Evolutionary conservation across 169 alveolate genomes (phyloP).

Genomic region (Theileria equi): DNA sequence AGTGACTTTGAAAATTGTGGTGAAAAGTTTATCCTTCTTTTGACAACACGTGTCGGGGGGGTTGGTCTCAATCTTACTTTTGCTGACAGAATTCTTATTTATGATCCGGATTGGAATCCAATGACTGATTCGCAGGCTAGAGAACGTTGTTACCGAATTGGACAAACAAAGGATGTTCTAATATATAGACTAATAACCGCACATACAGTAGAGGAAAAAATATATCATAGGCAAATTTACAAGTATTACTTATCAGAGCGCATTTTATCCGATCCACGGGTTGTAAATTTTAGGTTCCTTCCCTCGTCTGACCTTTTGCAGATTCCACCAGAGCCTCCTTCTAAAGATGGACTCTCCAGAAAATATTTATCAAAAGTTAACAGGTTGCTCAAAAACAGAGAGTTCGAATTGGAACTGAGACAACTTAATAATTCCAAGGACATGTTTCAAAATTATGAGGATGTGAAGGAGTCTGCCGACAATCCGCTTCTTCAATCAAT

Average conservation of each 20-base stretch:
- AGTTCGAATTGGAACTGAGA: slow-evolving; percentile 23
- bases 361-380: background rate
- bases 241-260: slow-evolving; percentile 69
- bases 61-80: slow-evolving; percentile 93
- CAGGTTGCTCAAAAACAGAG: slow-evolving; percentile 1
- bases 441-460: slow-evolving; percentile 4
- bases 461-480: background rate
- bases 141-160: slow-evolving; percentile 96
- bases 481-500: slow-evolving; percentile 21
- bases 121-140: slow-evolving; percentile 94
- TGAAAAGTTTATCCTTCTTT: slow-evolving; percentile 84
- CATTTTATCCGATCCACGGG: slow-evolving; percentile 62
- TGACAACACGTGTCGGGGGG: slow-evolving; percentile 97
- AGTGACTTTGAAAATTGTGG: slow-evolving; percentile 83
- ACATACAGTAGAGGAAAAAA: slow-evolving; percentile 95
- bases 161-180: slow-evolving; percentile 93
- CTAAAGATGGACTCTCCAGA: background rate
- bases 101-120: slow-evolving; percentile 98
- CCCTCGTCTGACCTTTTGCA: slow-evolving; percentile 23
- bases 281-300: slow-evolving; percentile 11
- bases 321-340: slow-evolving; percentile 21
- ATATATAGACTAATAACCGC: slow-evolving; percentile 92
- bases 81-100: slow-evolving; percentile 92
- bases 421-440: slow-evolving; percentile 3
- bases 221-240: slow-evolving; percentile 76